Base-by-base conservation (phyloP, 163 green algal species). In the Scenedesmus sp. region DNA sequence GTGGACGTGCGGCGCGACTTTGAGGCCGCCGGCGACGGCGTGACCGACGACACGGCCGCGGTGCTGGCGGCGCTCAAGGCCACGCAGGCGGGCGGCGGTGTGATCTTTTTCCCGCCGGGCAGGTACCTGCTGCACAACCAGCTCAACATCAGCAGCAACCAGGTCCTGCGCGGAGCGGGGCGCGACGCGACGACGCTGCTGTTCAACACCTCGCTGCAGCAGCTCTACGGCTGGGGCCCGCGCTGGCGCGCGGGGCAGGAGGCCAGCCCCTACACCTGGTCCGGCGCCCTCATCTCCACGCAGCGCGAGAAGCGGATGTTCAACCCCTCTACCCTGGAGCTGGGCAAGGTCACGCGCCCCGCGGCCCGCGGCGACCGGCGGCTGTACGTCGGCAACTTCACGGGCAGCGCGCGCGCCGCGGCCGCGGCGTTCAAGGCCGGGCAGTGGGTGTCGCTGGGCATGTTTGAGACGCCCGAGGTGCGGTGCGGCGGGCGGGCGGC, bases 21-120 rank as follows among this genome's bases (percentile, higher is more conserved):
- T 24, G 2, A 36, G 4, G 72, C 72, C 26, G 44, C 47, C 33
- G 72, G 72, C 11, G 47, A 80, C 24, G 72, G 72, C 26, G 44
- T 29, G 2, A 80, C 34, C n/a, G 72, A 80, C 53, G 72, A 80
- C 28, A 72, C 72, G 20, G 47, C 33, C 29, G 72, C 69, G 4
- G 34, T 77, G 33, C 47, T 54, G 22, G 66, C 66, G 4, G 66
- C 66, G 33, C 47, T 75, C 9, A n/a, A 29, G 33, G 66, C 66
- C 17, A 64, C 66, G 22, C 31, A 20, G 18, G 50, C 51, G 20
- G 20, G 33, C 24, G 66, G 66, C 31, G 66, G 48, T 4, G 66
- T 75, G 15, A 50, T 75, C 17, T 75, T 54, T 48, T 63, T 75
- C 51, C 66, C 66, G 11, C 50, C 66, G 51, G 66, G 66, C 48